Evolutionary conservation across 1,284 basidiomycete genomes (phyloP), one percentile per base, ranked within the genome.

Genomic region (Fomes fomentarius): DNA sequence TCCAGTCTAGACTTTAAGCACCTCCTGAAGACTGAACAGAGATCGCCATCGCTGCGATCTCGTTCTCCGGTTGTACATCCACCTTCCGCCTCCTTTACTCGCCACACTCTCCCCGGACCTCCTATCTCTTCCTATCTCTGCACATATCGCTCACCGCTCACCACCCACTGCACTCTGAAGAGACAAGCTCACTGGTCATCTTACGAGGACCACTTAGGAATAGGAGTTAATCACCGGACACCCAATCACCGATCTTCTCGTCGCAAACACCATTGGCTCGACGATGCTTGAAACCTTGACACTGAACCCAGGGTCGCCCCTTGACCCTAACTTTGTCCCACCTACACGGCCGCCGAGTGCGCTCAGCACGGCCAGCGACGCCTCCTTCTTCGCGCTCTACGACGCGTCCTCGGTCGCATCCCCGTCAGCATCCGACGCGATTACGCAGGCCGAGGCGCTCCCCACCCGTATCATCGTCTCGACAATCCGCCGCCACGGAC

Each of bases 341-440:
- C 53, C 53, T 17, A 50, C 43, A 11, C 53, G 47, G 17, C 53
- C 53, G 2, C 53, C 47, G 11, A 55, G 53, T 43, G 53, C 53
- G 34, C 47, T 55, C 38, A 55, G 53, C 53, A 45, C 43, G 26
- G 26, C 28, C 22, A 55, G 53, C 47, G 53, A 55, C 39, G 44
- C 53, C 31, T 55, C 53, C 35, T 44, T 46, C 38, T 55, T 55
- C 43, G 53, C 47, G 30, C 47, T 55, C 43, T 49, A 55, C 53
- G 53, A 55, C 30, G 38, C 38, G 17, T 28, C 19, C 21, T 15
- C 38, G 7, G 30, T 34, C 21, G 26, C 28, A 40, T 15, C 30
- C 25, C 38, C 30, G 38, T 14, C 22, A 19, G 3, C 30, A 12
- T 22, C 43, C n/a, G 6, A 3, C 41, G 2, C 28, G 7, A 7